Evolutionary conservation across 495 filamentous ascomycete genomes (phyloP).

Genomic region (Hyaloscypha bicolor): DNA sequence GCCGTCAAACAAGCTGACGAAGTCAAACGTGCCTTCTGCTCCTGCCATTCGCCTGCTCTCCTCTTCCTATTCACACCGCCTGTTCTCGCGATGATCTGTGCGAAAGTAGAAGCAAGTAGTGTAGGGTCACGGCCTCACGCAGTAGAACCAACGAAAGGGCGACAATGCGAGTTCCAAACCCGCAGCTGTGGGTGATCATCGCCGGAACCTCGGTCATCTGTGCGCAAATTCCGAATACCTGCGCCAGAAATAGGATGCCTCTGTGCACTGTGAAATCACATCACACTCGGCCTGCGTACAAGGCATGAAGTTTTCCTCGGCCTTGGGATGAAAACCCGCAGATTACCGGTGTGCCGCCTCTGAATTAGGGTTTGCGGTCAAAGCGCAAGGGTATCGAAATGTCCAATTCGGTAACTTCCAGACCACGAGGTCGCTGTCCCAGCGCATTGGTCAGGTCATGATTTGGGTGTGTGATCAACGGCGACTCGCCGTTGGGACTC

Average conservation of each 20-base stretch:
- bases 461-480: neutral
- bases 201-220: conserved; percentile 3
- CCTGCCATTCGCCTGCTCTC: neutral
- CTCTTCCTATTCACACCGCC: neutral
- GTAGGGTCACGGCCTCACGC: neutral
- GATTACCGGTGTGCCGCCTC: neutral
- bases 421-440: neutral
- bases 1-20: conserved; percentile 14
- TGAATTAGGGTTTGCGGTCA: neutral
- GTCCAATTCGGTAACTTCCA: neutral
- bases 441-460: conserved; percentile 5
- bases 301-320: neutral
- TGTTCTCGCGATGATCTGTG: conserved; percentile 5
- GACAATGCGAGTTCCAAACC: neutral
- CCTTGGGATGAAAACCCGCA: neutral
- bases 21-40: neutral
- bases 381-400: neutral
- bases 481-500: neutral
- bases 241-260: too few relatives aligned
- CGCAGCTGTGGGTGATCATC: neutral
- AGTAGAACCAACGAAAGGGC: neutral
- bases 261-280: neutral
- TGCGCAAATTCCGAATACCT: neutral
- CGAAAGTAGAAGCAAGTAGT: neutral
- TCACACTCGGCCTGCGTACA: neutral